Conservation (phyloP, 176 grass and related monocot genomes). For the Oryza glaberrima region DNA sequence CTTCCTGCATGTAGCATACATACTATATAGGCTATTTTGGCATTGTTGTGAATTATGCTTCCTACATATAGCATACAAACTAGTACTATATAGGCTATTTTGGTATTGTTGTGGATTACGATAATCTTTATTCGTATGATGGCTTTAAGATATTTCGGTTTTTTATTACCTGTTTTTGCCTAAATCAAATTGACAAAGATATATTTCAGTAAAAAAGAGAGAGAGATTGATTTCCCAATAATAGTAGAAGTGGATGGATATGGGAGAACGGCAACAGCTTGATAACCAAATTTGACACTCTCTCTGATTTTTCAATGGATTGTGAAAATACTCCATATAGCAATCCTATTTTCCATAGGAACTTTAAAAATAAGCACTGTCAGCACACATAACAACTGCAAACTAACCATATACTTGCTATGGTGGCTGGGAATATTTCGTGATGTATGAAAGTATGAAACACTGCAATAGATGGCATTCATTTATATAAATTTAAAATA, state of each 20-base stretch:
- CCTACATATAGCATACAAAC: background rate
- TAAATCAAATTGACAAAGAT: background rate
- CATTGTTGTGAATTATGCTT: background rate
- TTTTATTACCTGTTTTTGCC: background rate
- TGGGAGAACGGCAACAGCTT: background rate
- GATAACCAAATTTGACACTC: background rate
- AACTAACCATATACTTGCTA: background rate
- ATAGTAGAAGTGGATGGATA: background rate
- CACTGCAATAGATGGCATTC: background rate
- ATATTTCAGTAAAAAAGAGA: background rate
- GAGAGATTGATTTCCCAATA: background rate
- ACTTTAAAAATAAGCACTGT: background rate
- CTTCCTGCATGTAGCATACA: constrained; percentile 1
- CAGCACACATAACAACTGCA: background rate
- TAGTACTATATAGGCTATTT: background rate
- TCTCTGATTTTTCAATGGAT: background rate
- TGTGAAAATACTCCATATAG: background rate
- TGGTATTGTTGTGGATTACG: background rate
- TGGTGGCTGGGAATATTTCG: background rate
- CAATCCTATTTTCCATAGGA: background rate
- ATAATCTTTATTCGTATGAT: background rate
- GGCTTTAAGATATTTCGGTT: background rate
- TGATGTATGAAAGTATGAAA: constrained; percentile 10
- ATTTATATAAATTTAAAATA: background rate
- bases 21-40: background rate